These are phyloP conservation scores for Ustilago tritici DNA, from an alignment of 1,284 basidiomycete genomes.

Conservation along the genomic window DNA sequence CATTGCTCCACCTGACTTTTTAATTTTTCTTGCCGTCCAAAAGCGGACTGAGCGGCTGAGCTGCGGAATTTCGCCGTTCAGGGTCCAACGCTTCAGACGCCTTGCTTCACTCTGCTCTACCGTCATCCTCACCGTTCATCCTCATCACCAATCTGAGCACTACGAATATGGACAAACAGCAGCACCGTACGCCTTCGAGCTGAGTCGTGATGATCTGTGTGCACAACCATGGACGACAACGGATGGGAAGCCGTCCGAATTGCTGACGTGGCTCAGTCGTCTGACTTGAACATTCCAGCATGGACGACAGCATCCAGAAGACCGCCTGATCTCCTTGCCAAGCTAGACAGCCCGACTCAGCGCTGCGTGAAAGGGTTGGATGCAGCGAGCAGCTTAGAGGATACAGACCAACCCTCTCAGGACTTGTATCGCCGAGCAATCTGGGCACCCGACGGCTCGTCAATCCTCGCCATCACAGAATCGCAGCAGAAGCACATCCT, in stretches of 20 bases:
- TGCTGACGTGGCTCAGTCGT: constrained; percentile 6
- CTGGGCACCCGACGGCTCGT: constrained; percentile 54
- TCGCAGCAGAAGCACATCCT: constrained; percentile 49
- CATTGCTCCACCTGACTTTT: constrained; percentile 3
- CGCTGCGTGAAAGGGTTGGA: too few relatives aligned
- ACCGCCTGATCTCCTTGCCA: constrained; percentile 2
- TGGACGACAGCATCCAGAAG: constrained; percentile 8
- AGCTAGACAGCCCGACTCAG: constrained; percentile 7
- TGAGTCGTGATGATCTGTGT: not conserved
- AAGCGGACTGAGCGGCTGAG: constrained; percentile 31
- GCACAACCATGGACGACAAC: constrained; percentile 10
- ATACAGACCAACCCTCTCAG: not conserved
- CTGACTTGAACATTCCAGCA: constrained; percentile 21
- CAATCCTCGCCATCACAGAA: constrained; percentile 51
- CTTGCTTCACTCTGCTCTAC: too few relatives aligned
- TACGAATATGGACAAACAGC: constrained; percentile 2
- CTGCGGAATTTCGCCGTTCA: constrained; percentile 30
- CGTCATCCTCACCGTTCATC: not conserved
- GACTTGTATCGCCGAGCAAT: constrained; percentile 46
- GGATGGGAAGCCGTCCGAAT: constrained; percentile 7
- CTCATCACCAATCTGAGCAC: not conserved
- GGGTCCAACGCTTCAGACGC: constrained; percentile 13
- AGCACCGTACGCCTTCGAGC: not conserved
- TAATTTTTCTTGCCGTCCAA: constrained; percentile 2
- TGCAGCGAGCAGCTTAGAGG: too few relatives aligned